Evolutionary conservation across 139 green algal genomes (phyloP), one percentile per base, ranked within the genome.

Genomic region (Desmodesmus armatus): DNA sequence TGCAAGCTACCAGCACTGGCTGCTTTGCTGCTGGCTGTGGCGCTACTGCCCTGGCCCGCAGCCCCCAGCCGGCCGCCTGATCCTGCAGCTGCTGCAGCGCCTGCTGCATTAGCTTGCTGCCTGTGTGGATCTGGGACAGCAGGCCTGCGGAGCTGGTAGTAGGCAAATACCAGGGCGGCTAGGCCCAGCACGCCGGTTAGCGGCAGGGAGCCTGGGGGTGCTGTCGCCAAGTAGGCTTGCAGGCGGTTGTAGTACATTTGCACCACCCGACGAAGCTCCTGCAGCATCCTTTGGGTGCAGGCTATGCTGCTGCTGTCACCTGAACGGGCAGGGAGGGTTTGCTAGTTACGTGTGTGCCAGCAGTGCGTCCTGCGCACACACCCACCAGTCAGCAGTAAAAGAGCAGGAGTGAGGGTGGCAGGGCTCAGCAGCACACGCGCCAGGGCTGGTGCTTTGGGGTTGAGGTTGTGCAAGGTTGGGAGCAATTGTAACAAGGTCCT

Each of bases 181-280:
- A 95, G 58, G 6, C 92, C 92, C 39, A 95, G 44, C 17, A 95
- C 88, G 25, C 92, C 92, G 13, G 90, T 94, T n/a, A 94, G 69
- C 39, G 87, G 83, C 2, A 94, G 39, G 15, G 89, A 81, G 21
- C 87, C 85, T 2, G 89, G 69, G 2, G 86, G 83, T 3, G 82
- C 79, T 1, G 85, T 78, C 37, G 84, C 80, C 13, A 93, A 47
- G 23, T 80, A 37, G 37, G 44, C 40, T 25, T 41, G 66, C 15
- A 91, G 0, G 23, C 67, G 82, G 33, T 78, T 67, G 31, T 88
- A 92, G 33, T 84, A 49, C 15, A 71, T 31, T 23, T 62, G 23
- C 9, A 90, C 1, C 49, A 90, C 23, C 3, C 65, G 63, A 19
- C 62, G 47, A 19, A 85, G 29, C 62, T 85, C 63, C 13, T 65